Percentiles rank a stretch among this genome's conserved stretches.
phyloP scores from a whole-genome alignment of 352 stramenopile genomes.

The Phytophthora pistaciae region DNA sequence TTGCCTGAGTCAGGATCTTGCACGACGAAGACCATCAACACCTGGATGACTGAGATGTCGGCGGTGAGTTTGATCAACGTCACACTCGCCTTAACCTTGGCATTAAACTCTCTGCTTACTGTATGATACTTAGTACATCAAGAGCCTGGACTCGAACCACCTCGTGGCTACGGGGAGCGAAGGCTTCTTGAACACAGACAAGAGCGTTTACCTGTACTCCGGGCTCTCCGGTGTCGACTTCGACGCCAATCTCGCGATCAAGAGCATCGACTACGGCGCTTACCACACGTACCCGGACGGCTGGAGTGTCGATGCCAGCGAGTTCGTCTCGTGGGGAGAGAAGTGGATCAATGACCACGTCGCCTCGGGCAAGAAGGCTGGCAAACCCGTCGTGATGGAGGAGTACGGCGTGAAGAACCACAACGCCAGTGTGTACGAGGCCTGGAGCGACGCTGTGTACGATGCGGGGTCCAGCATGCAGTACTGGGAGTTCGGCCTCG shows the following conservation, averaged over 20 bases:
- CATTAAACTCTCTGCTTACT: neutral
- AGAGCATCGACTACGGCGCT: slow-evolving; percentile 31
- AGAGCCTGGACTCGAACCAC: slow-evolving; percentile 32
- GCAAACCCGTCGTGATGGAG: slow-evolving; percentile 21
- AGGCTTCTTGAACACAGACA: slow-evolving; percentile 38
- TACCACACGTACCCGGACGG: slow-evolving; percentile 35
- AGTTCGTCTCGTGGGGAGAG: slow-evolving; percentile 19
- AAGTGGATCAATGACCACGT: slow-evolving; percentile 5
- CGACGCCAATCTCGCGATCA: slow-evolving; percentile 27
- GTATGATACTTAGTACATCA: slow-evolving; percentile 24
- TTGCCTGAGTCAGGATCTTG: slow-evolving; percentile 19
- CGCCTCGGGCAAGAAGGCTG: slow-evolving; percentile 3
- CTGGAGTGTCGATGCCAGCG: slow-evolving; percentile 21
- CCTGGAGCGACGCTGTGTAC: slow-evolving; percentile 13
- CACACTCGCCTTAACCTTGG: neutral
- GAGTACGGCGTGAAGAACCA: slow-evolving; percentile 21
- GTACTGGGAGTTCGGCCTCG: slow-evolving; percentile 24
- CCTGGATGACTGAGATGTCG: slow-evolving; percentile 23
- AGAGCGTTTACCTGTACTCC: slow-evolving; percentile 33
- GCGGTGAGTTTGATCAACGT: slow-evolving; percentile 6
- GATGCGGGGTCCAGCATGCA: slow-evolving; percentile 9
- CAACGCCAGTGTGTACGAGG: slow-evolving; percentile 21
- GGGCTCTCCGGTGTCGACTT: slow-evolving; percentile 32
- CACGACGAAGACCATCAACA: slow-evolving; percentile 18
- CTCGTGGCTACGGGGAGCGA: slow-evolving; percentile 29